phyloP scores from a whole-genome alignment of 768 basidiomycete genomes.

The Phanerochaete carnosa region DNA sequence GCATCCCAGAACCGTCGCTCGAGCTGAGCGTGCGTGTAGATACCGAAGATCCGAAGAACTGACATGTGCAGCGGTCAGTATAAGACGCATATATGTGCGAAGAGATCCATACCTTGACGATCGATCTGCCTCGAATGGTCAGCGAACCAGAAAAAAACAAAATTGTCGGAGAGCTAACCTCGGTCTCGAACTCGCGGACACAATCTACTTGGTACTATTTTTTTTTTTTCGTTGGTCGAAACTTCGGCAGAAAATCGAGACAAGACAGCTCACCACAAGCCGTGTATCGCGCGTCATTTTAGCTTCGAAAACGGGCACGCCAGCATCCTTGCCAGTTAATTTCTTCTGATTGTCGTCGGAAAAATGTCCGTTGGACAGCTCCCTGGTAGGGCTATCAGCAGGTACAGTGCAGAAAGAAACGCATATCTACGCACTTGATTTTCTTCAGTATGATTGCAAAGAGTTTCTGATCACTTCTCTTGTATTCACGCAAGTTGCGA shows the following conservation, averaged over 20 bases:
- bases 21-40: conserved; percentile 47
- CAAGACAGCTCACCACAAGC: conserved; percentile 21
- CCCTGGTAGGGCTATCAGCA: conserved; percentile 34
- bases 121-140: conserved; percentile 28
- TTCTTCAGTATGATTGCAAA: conserved; percentile 63
- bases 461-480: conserved; percentile 39
- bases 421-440: conserved; percentile 41
- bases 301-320: conserved; percentile 64
- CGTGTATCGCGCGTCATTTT: conserved; percentile 47
- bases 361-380: conserved; percentile 68
- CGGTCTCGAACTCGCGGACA: conserved; percentile 20
- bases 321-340: conserved; percentile 39
- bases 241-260: background rate
- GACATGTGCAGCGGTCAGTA: background rate
- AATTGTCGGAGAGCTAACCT: conserved; percentile 10
- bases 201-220: conserved; percentile 29
- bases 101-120: conserved; percentile 31
- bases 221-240: no score
- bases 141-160: background rate
- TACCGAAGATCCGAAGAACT: conserved; percentile 49
- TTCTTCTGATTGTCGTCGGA: conserved; percentile 67
- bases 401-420: background rate
- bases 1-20: conserved; percentile 44
- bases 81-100: background rate
- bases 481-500: conserved; percentile 44